phyloP scores from a whole-genome alignment of 164 flowering plant species.

The Aristolochia californica region DNA sequence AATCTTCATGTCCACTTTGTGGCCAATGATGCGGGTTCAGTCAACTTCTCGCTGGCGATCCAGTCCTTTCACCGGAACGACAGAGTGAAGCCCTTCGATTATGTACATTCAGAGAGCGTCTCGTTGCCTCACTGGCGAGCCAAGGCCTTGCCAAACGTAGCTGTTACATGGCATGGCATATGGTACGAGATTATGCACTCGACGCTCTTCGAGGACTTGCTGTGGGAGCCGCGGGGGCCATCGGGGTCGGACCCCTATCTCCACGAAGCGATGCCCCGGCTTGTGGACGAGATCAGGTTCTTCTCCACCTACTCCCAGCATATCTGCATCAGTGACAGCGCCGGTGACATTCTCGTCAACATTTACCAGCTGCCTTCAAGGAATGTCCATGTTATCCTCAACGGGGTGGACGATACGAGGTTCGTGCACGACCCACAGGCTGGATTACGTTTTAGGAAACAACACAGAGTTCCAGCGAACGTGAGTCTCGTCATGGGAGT shows the following conservation, averaged over 20 bases:
- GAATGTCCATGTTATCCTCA: conserved; percentile 53
- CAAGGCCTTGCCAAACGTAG: conserved; percentile 43
- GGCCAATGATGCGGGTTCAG: conserved; percentile 48
- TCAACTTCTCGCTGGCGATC: conserved; percentile 64
- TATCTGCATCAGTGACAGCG: conserved; percentile 78
- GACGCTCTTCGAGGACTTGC: conserved; percentile 50
- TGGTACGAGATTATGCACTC: conserved; percentile 74
- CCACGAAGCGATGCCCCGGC: conserved; percentile 30
- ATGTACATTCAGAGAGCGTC: conserved; percentile 85
- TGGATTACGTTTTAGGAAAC: conserved; percentile 25
- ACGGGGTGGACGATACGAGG: conserved; percentile 39
- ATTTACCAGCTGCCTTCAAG: conserved; percentile 38
- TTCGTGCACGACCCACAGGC: conserved; percentile 20
- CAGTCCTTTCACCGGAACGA: conserved; percentile 43
- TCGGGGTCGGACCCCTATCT: conserved; percentile 22
- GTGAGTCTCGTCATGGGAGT: conserved; percentile 45
- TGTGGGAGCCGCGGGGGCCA: conserved; percentile 9
- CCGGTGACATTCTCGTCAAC: conserved; percentile 45
- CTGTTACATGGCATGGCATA: conserved; percentile 80
- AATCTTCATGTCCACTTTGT: conserved; percentile 47
- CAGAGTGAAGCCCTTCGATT: conserved; percentile 40
- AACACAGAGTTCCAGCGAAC: conserved; percentile 30
- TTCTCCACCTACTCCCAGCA: conserved; percentile 62
- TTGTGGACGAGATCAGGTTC: conserved; percentile 66
- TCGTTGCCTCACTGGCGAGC: conserved; percentile 75